phyloP scores from a whole-genome alignment of 768 basidiomycete species.

The Dentipellis sp. region DNA sequence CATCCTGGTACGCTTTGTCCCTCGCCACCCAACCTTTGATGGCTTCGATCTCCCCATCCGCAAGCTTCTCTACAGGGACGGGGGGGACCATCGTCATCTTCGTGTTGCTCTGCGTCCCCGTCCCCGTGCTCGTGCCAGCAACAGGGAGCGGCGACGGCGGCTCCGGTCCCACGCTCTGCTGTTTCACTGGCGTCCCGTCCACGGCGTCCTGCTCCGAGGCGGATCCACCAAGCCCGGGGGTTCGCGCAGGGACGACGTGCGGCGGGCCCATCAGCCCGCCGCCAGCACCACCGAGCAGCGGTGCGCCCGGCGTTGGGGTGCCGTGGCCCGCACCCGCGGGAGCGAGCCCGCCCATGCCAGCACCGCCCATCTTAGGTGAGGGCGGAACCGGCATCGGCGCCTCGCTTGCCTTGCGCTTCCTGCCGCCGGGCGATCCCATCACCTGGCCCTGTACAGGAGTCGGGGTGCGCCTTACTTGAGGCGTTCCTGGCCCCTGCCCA shows the following conservation, averaged over 20 bases:
- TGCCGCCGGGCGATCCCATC: constrained; percentile 11
- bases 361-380: constrained; percentile 6
- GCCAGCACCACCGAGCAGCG: constrained; percentile 21
- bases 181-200: background rate
- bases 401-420: constrained; percentile 10
- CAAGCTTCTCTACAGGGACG: constrained; percentile 39
- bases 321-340: background rate
- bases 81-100: constrained; percentile 55
- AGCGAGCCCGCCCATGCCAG: background rate
- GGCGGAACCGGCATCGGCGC: constrained; percentile 6
- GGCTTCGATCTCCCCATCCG: constrained; percentile 37
- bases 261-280: constrained; percentile 33
- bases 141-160: background rate
- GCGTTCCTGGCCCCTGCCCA: constrained; percentile 9
- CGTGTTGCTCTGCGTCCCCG: constrained; percentile 31
- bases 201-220: background rate
- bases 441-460: constrained; percentile 5
- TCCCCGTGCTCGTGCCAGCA: background rate
- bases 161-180: background rate
- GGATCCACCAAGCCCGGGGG: background rate
- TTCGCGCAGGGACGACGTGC: constrained; percentile 17
- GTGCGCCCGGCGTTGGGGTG: constrained; percentile 15
- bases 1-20: constrained; percentile 50
- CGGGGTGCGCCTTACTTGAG: constrained; percentile 6
- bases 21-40: constrained; percentile 55